Base-by-base conservation (phyloP, 192 early-diverging fungal genomes). In the Entomortierella lignicola region DNA sequence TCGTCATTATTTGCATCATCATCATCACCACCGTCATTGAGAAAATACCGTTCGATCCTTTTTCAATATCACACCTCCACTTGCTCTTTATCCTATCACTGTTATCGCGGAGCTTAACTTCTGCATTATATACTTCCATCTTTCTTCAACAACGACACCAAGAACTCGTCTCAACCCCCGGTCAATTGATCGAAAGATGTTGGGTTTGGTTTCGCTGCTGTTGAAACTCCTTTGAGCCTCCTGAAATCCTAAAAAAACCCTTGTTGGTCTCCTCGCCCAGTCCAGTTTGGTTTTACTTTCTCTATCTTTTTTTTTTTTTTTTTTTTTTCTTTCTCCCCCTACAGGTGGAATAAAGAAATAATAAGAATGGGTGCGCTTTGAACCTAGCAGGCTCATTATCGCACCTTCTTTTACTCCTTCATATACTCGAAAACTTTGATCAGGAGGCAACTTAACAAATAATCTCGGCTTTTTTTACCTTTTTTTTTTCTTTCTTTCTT, bases 371-470 rank as follows among this genome's bases (percentile, higher is more conserved):
- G 39, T 23, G 32, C 3, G 6, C 25, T 26, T 15, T 54, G 20
- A n/a, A 58, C 2, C 8, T 32, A 57, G 44, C 66, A 57, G 47
- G 55, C 50, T 68, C 55, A 68, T 58, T 47, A 50, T 58, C 2
- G 15, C 3, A 8, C 52, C 18, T 32, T 56, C 30, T 56, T 55
- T 15, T 20, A 20, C 30, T 32, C 55, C 55, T 56, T 8, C 52
- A 31, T 56, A 56, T 56, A 15, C 30, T 56, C 44, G 44, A 47
- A 47, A 15, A 47, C 12, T 3, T 12, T 47, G 12, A 15, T 15
- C 44, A 47, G 44, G 44, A 47, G 44, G 44, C 44, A 47, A 15
- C 44, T 47, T 20, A 47, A 47, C 44, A 47, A 4, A n/a, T n/a
- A n/a, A n/a, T n/a, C n/a, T n/a, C n/a, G n/a, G n/a, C n/a, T n/a